These are phyloP conservation scores for Magnusiomyces sp. DNA, from an alignment of 1,139 yeast species.

Conservation along the genomic window DNA sequence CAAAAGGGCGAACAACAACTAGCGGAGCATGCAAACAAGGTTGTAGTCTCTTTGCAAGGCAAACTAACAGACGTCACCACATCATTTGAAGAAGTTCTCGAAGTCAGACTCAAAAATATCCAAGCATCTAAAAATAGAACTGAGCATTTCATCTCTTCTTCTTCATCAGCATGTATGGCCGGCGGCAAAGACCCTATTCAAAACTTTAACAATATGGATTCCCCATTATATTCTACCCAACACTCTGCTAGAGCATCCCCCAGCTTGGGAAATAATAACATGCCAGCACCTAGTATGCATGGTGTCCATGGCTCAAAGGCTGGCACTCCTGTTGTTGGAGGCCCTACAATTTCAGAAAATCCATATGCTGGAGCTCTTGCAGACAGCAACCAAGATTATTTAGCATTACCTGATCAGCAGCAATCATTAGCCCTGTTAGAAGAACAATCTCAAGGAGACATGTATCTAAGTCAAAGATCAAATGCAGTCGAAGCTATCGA, in stretches of 20 bases:
- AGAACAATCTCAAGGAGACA: constrained; percentile 49
- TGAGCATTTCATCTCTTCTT: constrained; percentile 64
- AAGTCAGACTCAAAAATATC: constrained; percentile 77
- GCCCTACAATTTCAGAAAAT: constrained; percentile 25
- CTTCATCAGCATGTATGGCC: constrained; percentile 31
- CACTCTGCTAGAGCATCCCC: neutral
- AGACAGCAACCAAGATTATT: constrained; percentile 27
- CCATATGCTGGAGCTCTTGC: constrained; percentile 29
- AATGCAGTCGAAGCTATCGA: constrained; percentile 94
- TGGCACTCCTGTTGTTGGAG: constrained; percentile 5
- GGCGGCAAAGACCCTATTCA: neutral
- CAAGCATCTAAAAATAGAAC: constrained; percentile 73
- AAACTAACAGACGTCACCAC: constrained; percentile 89
- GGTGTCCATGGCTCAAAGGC: constrained; percentile 3
- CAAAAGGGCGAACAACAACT: constrained; percentile 51
- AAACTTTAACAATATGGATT: constrained; percentile 7
- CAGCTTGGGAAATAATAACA: neutral
- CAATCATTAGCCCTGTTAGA: constrained; percentile 56
- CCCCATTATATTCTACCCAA: constrained; percentile 13
- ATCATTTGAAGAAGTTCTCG: constrained; percentile 81
- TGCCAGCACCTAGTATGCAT: constrained; percentile 1
- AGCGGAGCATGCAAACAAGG: constrained; percentile 71
- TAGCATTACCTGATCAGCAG: constrained; percentile 65
- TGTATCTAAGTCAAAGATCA: constrained; percentile 74
- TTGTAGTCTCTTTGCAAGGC: constrained; percentile 75